Percentiles rank a stretch among this genome's conserved stretches.
These are phyloP conservation scores for Barbatosphaeria neglecta DNA, from an alignment of 495 filamentous ascomycete genomes.

Conservation along the genomic window DNA sequence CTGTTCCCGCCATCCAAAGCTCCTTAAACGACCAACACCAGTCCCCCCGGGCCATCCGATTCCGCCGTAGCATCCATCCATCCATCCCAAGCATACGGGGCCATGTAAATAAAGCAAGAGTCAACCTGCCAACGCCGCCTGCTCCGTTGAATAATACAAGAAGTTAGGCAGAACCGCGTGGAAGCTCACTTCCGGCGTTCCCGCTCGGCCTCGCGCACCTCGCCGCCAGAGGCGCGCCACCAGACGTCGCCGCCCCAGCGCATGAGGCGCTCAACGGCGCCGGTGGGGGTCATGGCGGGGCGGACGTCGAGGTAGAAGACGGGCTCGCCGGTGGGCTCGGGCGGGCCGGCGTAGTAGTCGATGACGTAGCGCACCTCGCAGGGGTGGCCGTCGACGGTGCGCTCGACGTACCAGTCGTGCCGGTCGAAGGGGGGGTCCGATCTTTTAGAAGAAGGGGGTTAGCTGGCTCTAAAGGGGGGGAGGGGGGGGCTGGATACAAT, in stretches of 20 bases:
- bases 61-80: too few relatives aligned
- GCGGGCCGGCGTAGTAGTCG: constrained; percentile 86
- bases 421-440: constrained; percentile 88
- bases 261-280: constrained; percentile 70
- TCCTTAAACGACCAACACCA: too few relatives aligned
- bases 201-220: constrained; percentile 27
- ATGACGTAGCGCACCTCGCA: constrained; percentile 91
- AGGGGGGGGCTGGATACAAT: not conserved
- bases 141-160: too few relatives aligned
- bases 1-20: too few relatives aligned
- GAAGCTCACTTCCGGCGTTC: not conserved
- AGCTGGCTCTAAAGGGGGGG: not conserved
- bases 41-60: too few relatives aligned
- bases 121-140: too few relatives aligned
- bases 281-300: constrained; percentile 78
- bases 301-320: constrained; percentile 97
- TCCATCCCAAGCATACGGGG: too few relatives aligned
- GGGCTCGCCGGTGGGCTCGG: constrained; percentile 81
- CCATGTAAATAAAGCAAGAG: too few relatives aligned
- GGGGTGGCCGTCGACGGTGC: constrained; percentile 44
- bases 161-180: too few relatives aligned
- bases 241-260: constrained; percentile 90
- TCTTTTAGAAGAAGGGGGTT: constrained; percentile 19
- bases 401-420: constrained; percentile 89
- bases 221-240: constrained; percentile 76